phyloP scores from a whole-genome alignment of 2,329 filamentous ascomycete genomes.

The Ophiocordyceps robertsii region DNA sequence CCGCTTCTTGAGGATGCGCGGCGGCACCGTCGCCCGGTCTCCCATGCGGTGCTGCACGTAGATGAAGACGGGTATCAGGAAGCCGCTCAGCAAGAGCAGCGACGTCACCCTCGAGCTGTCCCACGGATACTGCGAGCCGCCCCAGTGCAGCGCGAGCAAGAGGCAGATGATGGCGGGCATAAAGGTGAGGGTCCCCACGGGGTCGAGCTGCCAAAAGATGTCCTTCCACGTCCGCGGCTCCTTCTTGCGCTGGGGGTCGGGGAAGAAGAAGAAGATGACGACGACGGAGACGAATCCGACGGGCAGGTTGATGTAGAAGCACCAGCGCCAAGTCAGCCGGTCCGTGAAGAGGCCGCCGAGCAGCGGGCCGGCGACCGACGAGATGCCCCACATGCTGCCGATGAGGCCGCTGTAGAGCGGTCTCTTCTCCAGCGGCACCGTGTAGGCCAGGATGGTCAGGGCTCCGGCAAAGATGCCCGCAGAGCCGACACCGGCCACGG shows the following conservation, averaged over 20 bases:
- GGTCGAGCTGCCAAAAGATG: conserved; percentile 29
- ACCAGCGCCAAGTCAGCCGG: conserved; percentile 37
- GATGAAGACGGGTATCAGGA: conserved; percentile 32
- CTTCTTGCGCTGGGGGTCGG: conserved; percentile 12
- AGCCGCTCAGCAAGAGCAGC: conserved; percentile 34
- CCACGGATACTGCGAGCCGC: conserved; percentile 39
- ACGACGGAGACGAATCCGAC: conserved; percentile 32
- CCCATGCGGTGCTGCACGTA: conserved; percentile 28
- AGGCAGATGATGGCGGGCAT: conserved; percentile 38
- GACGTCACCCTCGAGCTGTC: conserved; percentile 32
- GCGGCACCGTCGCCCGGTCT: conserved; percentile 31
- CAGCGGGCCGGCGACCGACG: conserved; percentile 34
- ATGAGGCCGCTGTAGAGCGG: conserved; percentile 40
- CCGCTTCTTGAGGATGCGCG: conserved; percentile 30
- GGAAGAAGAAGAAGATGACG: conserved; percentile 30
- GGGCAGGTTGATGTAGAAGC: conserved; percentile 33
- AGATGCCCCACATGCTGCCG: conserved; percentile 42
- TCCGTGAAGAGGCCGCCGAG: conserved; percentile 37
- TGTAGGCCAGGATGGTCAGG: conserved; percentile 30
- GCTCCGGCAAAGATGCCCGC: conserved; percentile 38
- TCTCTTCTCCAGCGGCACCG: conserved; percentile 38
- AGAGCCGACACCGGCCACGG: conserved; percentile 34
- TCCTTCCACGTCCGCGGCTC: not conserved
- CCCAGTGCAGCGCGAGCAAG: conserved; percentile 43
- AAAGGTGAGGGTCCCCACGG: conserved; percentile 32